Base-by-base conservation (phyloP, 2,329 filamentous ascomycete species). In the Alternaria incomplexa region DNA sequence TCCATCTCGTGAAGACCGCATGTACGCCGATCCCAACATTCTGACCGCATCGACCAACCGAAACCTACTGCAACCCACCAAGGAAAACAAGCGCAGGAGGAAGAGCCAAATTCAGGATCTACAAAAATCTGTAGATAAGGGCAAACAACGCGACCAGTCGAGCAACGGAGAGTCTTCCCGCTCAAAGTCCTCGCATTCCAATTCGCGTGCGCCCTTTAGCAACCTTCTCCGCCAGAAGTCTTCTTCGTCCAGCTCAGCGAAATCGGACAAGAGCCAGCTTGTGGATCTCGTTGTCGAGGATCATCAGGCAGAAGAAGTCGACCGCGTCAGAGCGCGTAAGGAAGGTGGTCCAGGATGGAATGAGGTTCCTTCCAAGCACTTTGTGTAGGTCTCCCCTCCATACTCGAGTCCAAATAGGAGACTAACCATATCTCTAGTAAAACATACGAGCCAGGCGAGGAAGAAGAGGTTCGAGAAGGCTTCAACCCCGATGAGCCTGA, bases 251-350 rank as follows among this genome's bases (percentile, higher is more conserved):
- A 81, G 79, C 63, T 84, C 83, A 7, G 77, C 74, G 9, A 84
- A 85, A 61, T 89, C 88, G 1, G 85, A 86, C 66, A 83, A 82
- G 63, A 88, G 87, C 66, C 89, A 91, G 69, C 80, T 91, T 6
- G 89, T 91, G 11, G 89, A 91, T 73, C 80, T 91, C 5, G 85
- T 91, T 0, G 87, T 91, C 9, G 88, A 91, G 79, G 88, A 91
- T 72, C 84, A 80, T 47, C 78, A 87, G 50, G 88, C 88, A 6
- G 89, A 90, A 73, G 84, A 88, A 58, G 81, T 86, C 50, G 88
- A 90, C 63, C 85, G 87, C 51, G 85, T 87, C n/a, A 83, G 88
- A 55, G 85, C 86, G 12, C 83, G 87, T 56, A 89, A 89, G 73
- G 88, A 90, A 77, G 86, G 87, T 52, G 86, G 88, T 25, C 83